Conservation (phyloP, 768 basidiomycete species). For the Lactifluus subvellereus region DNA sequence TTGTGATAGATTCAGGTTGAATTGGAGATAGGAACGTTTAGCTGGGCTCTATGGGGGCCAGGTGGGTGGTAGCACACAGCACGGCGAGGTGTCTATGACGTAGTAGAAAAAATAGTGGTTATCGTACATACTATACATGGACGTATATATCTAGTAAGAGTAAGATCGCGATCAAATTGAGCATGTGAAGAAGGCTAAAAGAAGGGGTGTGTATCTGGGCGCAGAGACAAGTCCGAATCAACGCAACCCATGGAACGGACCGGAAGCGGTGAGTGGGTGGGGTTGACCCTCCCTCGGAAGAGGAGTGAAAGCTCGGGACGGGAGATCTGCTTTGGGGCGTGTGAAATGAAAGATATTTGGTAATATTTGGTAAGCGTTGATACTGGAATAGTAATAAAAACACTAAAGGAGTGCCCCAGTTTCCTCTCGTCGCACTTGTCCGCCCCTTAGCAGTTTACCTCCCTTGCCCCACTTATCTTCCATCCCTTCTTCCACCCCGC, state of each 20-base stretch:
- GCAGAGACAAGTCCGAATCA: constrained; percentile 14
- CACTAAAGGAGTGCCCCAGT: neutral
- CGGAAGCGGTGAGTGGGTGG: neutral
- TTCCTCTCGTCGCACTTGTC: neutral
- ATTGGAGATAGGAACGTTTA: no score
- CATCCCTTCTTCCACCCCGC: constrained; percentile 24
- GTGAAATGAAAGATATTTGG: constrained; percentile 7
- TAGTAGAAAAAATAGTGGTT: no score
- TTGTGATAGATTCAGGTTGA: no score
- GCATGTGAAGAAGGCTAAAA: neutral
- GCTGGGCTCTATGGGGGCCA: no score
- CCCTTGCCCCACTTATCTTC: constrained; percentile 24
- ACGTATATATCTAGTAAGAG: no score
- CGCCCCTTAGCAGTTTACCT: constrained; percentile 2
- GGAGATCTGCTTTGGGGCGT: neutral
- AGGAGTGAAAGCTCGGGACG: no score
- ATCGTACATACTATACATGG: no score
- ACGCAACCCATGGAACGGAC: neutral
- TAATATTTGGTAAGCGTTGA: constrained; percentile 5
- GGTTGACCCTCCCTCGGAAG: no score
- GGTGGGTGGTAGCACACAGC: no score
- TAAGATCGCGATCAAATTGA: neutral
- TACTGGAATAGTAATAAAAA: neutral
- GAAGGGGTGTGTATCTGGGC: neutral
- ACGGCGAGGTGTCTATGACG: no score